phyloP scores from a whole-genome alignment of 1,284 basidiomycete genomes.

The Termitomyces sp. region DNA sequence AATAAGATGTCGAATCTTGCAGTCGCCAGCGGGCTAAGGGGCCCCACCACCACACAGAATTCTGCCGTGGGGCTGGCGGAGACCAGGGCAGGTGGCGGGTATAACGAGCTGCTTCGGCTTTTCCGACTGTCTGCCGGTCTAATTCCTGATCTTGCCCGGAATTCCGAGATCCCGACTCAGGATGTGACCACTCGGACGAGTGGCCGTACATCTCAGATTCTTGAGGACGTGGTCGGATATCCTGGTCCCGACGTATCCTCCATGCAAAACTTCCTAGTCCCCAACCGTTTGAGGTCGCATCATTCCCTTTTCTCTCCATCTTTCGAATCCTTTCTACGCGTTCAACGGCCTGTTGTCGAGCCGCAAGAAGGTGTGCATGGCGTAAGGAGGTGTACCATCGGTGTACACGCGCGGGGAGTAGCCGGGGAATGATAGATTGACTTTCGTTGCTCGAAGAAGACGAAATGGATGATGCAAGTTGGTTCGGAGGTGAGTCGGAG shows the following conservation, averaged over 20 bases:
- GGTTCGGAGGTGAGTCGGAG: slow-evolving; percentile 8
- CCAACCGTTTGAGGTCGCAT: slow-evolving; percentile 47
- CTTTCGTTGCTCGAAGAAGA: slow-evolving; percentile 17
- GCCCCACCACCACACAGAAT: slow-evolving; percentile 73
- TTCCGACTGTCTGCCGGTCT: background rate
- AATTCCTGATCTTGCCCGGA: background rate
- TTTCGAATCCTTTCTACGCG: slow-evolving; percentile 56
- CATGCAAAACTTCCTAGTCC: slow-evolving; percentile 68
- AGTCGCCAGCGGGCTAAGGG: slow-evolving; percentile 68
- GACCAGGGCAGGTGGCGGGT: slow-evolving; percentile 1
- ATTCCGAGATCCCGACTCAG: slow-evolving; percentile 11
- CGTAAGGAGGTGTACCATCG: slow-evolving; percentile 55
- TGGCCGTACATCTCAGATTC: slow-evolving; percentile 13
- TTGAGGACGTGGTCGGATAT: slow-evolving; percentile 3
- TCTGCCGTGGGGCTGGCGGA: slow-evolving; percentile 18
- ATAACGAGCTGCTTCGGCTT: slow-evolving; percentile 6
- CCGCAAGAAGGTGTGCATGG: slow-evolving; percentile 61
- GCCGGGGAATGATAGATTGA: slow-evolving; percentile 26
- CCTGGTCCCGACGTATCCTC: slow-evolving; percentile 25
- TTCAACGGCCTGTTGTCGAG: slow-evolving; percentile 60
- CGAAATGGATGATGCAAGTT: slow-evolving; percentile 12
- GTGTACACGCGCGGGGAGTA: slow-evolving; percentile 36
- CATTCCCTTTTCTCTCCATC: slow-evolving; percentile 40
- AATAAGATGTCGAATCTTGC: slow-evolving; percentile 70
- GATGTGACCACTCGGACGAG: background rate